Percentiles rank a stretch among this genome's conserved stretches.
phyloP scores from a whole-genome alignment of 441 rosid species.

The Croton setiger region DNA sequence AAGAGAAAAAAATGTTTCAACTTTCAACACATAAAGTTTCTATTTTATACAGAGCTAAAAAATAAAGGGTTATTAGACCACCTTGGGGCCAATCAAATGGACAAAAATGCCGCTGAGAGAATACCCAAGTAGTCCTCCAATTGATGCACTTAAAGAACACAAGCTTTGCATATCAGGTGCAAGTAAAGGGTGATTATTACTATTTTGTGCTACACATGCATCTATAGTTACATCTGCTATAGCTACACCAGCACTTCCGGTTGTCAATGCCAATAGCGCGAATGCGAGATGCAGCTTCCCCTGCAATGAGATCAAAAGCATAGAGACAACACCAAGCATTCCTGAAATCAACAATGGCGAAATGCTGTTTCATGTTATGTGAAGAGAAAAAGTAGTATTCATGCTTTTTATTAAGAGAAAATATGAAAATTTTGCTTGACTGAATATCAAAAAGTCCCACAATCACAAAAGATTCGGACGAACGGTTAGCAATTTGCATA shows the following conservation, averaged over 20 bases:
- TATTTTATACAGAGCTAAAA: neutral
- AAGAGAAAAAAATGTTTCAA: conserved; percentile 13
- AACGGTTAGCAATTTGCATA: neutral
- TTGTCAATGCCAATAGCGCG: conserved; percentile 62
- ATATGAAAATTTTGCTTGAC: neutral
- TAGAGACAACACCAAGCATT: conserved; percentile 58
- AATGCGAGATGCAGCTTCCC: conserved; percentile 62
- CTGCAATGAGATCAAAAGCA: conserved; percentile 67
- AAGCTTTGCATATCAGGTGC: conserved; percentile 98
- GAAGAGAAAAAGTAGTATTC: neutral
- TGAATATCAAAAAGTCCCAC: neutral
- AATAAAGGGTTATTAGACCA: conserved; percentile 30
- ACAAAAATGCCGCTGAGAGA: conserved; percentile 78
- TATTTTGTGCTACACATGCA: conserved; percentile 93
- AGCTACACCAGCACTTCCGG: conserved; percentile 72
- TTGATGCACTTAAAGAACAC: conserved; percentile 66
- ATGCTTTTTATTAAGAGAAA: neutral
- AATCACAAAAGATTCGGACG: neutral
- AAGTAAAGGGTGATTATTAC: conserved; percentile 71
- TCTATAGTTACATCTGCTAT: conserved; percentile 97
- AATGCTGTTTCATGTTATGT: neutral
- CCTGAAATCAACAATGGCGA: conserved; percentile 45
- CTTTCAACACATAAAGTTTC: neutral
- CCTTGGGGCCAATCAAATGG: conserved; percentile 90
- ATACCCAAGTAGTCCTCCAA: conserved; percentile 80